These are phyloP conservation scores for Theileria sp. DNA, from an alignment of 169 alveolate genomes.

Conservation along the genomic window DNA sequence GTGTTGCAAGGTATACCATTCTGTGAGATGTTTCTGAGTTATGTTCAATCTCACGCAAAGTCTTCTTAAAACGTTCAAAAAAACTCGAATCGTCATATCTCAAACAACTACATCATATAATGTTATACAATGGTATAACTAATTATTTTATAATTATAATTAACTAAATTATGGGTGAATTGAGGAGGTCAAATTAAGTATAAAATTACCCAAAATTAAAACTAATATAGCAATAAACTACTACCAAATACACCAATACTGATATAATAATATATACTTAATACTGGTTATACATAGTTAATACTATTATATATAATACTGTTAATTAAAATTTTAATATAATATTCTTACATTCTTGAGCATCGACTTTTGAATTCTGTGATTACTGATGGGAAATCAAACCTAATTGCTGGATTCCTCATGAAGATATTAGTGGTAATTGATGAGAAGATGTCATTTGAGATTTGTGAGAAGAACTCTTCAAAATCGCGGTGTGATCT, in stretches of 20 bases:
- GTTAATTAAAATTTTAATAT: neutral
- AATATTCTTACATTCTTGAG: constrained; percentile 23
- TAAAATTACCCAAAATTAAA: too few relatives aligned
- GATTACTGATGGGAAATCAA: constrained; percentile 66
- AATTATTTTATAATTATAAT: too few relatives aligned
- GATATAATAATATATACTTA: neutral
- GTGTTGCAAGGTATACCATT: constrained; percentile 63
- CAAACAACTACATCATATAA: neutral
- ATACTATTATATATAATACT: neutral
- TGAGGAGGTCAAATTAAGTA: too few relatives aligned
- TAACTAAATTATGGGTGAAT: too few relatives aligned
- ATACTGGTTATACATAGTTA: too few relatives aligned
- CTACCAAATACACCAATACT: neutral
- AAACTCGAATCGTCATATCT: constrained; percentile 42
- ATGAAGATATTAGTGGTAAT: constrained; percentile 55
- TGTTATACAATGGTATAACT: neutral
- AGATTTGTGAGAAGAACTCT: constrained; percentile 49
- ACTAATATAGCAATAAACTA: too few relatives aligned
- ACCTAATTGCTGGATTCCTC: constrained; percentile 56
- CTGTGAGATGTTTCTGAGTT: constrained; percentile 58
- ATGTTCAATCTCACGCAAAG: constrained; percentile 35
- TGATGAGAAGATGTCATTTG: constrained; percentile 64
- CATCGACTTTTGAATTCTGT: constrained; percentile 52
- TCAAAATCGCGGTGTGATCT: constrained; percentile 48
- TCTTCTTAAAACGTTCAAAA: constrained; percentile 12